phyloP scores from a whole-genome alignment of 306 rosid genomes.

The Trifolium repens region DNA sequence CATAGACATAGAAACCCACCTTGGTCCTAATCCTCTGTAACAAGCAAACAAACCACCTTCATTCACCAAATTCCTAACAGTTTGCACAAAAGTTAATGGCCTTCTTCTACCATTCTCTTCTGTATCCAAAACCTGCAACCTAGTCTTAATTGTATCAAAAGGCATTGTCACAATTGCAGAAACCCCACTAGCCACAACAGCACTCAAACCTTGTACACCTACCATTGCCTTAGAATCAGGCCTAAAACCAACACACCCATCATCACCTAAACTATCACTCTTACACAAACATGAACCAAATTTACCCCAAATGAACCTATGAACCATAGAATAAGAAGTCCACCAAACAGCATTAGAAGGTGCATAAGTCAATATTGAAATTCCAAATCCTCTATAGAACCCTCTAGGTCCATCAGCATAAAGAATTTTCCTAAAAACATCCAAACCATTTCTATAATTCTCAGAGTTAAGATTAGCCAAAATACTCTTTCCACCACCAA shows the following conservation, averaged over 20 bases:
- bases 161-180: conserved; percentile 94
- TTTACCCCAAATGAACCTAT: conserved; percentile 75
- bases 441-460: conserved; percentile 76
- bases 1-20: conserved; percentile 98
- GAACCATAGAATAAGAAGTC: conserved; percentile 88
- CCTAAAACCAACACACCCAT: conserved; percentile 44
- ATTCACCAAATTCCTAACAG: conserved; percentile 68
- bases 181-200: conserved; percentile 88
- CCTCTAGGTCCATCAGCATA: conserved; percentile 81
- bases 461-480: conserved; percentile 53
- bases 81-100: conserved; percentile 69
- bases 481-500: conserved; percentile 32
- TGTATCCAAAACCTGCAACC: conserved; percentile 89
- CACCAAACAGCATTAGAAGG: conserved; percentile 99
- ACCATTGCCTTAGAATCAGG: conserved; percentile 69
- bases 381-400: conserved; percentile 90
- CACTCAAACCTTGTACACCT: conserved; percentile 85
- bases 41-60: conserved; percentile 91
- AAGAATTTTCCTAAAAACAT: conserved; percentile 79
- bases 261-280: conserved; percentile 38
- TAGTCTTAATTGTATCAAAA: conserved; percentile 82
- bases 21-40: conserved; percentile 92
- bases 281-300: conserved; percentile 62
- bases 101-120: conserved; percentile 79
- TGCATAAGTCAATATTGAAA: conserved; percentile 83